phyloP scores from a whole-genome alignment of 2,329 filamentous ascomycete genomes.

The Nannizziopsis barbatae region DNA sequence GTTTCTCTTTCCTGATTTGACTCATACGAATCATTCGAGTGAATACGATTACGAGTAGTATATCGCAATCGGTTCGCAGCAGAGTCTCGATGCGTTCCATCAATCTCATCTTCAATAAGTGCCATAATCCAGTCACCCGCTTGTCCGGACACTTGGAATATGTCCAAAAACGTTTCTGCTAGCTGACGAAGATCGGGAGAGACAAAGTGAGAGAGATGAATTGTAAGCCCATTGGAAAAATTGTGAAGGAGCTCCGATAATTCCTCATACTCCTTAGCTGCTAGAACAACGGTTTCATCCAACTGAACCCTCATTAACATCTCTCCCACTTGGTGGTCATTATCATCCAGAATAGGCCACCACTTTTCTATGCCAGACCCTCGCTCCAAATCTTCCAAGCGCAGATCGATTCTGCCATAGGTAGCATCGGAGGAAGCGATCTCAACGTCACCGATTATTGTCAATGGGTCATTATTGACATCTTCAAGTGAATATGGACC shows the following conservation, averaged over 20 bases:
- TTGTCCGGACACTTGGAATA: conserved; percentile 82
- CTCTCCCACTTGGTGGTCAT: conserved; percentile 65
- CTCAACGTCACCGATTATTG: conserved; percentile 35
- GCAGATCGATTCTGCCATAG: conserved; percentile 59
- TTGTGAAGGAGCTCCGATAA: conserved; percentile 74
- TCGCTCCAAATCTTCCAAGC: conserved; percentile 64
- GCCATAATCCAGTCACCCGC: conserved; percentile 85
- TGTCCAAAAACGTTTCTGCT: conserved; percentile 79
- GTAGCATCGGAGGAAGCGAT: conserved; percentile 38
- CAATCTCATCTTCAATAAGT: conserved; percentile 92
- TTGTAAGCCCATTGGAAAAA: conserved; percentile 71
- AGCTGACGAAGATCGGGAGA: conserved; percentile 67
- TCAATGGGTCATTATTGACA: conserved; percentile 30
- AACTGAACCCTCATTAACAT: conserved; percentile 73
- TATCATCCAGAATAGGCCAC: conserved; percentile 70
- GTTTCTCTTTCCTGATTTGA: conserved; percentile 47
- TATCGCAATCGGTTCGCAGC: conserved; percentile 53
- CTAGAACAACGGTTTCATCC: conserved; percentile 80
- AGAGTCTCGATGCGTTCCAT: conserved; percentile 74
- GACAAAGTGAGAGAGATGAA: conserved; percentile 69
- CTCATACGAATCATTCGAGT: conserved; percentile 50
- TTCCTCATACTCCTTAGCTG: conserved; percentile 71
- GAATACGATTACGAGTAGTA: conserved; percentile 54
- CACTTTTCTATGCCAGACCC: conserved; percentile 76
- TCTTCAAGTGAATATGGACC: conserved; percentile 34